Base-by-base conservation (phyloP, 2,329 filamentous ascomycete genomes). In the Ophiognomonia clavigignenti-juglandacearum region DNA sequence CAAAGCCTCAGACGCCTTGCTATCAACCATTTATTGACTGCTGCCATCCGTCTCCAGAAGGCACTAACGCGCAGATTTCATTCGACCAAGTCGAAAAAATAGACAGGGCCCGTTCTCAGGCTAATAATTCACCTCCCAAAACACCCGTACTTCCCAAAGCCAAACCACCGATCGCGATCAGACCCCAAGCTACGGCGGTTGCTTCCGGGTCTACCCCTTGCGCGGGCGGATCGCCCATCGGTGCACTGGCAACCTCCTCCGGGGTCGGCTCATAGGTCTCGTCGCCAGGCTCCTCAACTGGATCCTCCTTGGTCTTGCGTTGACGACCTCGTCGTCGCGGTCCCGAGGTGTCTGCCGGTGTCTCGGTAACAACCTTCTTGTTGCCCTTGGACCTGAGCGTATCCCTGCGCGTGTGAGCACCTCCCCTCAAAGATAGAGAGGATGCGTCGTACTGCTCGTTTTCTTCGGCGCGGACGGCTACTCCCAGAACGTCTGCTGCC, bases 401-500 rank as follows among this genome's bases (percentile, higher is more conserved):
- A 26, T 43, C 24, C 34, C 52, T 50, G n/a, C 44, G 52, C 31
- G n/a, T 42, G n/a, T n/a, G n/a, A n/a, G n/a, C n/a, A n/a, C n/a
- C n/a, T n/a, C n/a, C n/a, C 5, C 14, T 16, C 16, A 43, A 31
- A 37, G 14, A 43, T 59, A 62, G 38, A 62, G 59, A 2, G 68
- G 67, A n/a, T n/a, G n/a, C n/a, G n/a, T n/a, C n/a, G n/a, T n/a
- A n/a, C n/a, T n/a, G n/a, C n/a, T n/a, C n/a, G n/a, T n/a, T n/a
- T n/a, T n/a, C n/a, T n/a, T n/a, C 3, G 66, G 58, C 16, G 60
- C 59, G 1, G 62, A 64, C 16, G 56, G 56, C n/a, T n/a, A n/a
- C n/a, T n/a, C n/a, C n/a, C 11, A 82, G 57, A 53, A 83, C 74
- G 9, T 72, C 66, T n/a, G 64, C 61, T 0, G 73, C 67, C 53